phyloP scores from a whole-genome alignment of 2,329 filamentous ascomycete species.

The Rhexocercosporidium sp. region DNA sequence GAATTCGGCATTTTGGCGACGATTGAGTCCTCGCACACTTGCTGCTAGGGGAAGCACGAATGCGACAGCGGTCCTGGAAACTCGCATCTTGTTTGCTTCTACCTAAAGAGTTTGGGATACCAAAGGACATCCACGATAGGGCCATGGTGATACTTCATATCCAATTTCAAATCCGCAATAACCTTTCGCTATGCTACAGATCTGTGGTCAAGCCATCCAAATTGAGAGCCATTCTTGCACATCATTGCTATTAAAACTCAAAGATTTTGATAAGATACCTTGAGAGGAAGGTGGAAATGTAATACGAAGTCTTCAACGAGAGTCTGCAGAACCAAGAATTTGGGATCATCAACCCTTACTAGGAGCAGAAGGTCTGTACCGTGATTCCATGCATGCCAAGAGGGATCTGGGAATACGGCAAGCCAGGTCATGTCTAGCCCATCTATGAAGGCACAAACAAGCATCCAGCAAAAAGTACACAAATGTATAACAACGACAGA shows the following conservation, averaged over 20 bases:
- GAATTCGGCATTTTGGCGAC: slow-evolving; percentile 4
- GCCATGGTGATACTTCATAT: not conserved
- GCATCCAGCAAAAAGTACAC: too few species aligned
- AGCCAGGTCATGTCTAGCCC: not conserved
- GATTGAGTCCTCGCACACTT: not conserved
- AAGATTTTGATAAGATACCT: not conserved
- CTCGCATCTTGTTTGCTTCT: not conserved
- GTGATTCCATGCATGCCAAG: slow-evolving; percentile 1
- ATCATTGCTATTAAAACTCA: not conserved
- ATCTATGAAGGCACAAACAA: not conserved
- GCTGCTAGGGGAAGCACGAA: not conserved
- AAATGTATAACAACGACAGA: too few species aligned
- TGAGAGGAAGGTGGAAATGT: not conserved
- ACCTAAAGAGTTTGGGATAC: not conserved
- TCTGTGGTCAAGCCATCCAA: not conserved
- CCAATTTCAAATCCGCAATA: too few species aligned
- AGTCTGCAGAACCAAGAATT: slow-evolving; percentile 3
- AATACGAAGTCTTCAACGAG: not conserved
- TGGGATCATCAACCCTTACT: not conserved
- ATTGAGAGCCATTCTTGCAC: not conserved
- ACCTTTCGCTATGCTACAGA: not conserved
- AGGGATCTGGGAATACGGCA: not conserved
- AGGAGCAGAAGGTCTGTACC: slow-evolving; percentile 8
- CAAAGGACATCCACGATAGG: not conserved
- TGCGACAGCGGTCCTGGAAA: not conserved